Percentiles rank a stretch among this genome's conserved stretches.
phyloP scores from a whole-genome alignment of 2,329 filamentous ascomycete species.

The Colletotrichum ledebouriae region DNA sequence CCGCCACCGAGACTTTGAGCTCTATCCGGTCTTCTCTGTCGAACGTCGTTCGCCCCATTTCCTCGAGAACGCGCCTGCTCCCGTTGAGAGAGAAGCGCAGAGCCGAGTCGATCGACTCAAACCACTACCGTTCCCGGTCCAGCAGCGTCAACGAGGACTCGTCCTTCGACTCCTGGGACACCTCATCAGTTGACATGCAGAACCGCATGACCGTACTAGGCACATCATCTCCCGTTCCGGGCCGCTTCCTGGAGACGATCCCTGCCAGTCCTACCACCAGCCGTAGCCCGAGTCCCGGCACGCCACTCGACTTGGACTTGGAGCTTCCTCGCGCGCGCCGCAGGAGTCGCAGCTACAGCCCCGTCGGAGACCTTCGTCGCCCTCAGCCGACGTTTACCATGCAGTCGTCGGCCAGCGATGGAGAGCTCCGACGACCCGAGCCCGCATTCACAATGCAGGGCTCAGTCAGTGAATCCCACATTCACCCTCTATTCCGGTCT shows the following conservation, averaged over 20 bases:
- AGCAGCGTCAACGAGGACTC: slow-evolving; percentile 63
- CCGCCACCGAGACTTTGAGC: slow-evolving; percentile 60
- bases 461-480: slow-evolving; percentile 72
- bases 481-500: slow-evolving; percentile 82
- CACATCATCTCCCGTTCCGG: slow-evolving; percentile 59
- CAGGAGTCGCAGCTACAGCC: slow-evolving; percentile 67
- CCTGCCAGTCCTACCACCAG: slow-evolving; percentile 75
- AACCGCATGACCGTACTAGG: slow-evolving; percentile 70
- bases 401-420: slow-evolving; percentile 62
- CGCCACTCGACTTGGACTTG: slow-evolving; percentile 64
- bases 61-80: slow-evolving; percentile 69
- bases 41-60: slow-evolving; percentile 65
- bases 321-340: slow-evolving; percentile 60
- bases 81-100: slow-evolving; percentile 58
- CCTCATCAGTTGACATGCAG: slow-evolving; percentile 74
- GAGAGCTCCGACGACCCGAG: slow-evolving; percentile 58
- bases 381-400: slow-evolving; percentile 48
- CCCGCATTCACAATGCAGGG: slow-evolving; percentile 51
- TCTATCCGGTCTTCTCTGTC: slow-evolving; percentile 65
- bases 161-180: slow-evolving; percentile 82
- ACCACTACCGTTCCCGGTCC: slow-evolving; percentile 50
- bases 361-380: slow-evolving; percentile 60
- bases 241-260: slow-evolving; percentile 77
- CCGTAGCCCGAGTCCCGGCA: slow-evolving; percentile 74
- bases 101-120: slow-evolving; percentile 63